phyloP scores from a whole-genome alignment of 306 rosid genomes.

The Astragalus membranaceus region DNA sequence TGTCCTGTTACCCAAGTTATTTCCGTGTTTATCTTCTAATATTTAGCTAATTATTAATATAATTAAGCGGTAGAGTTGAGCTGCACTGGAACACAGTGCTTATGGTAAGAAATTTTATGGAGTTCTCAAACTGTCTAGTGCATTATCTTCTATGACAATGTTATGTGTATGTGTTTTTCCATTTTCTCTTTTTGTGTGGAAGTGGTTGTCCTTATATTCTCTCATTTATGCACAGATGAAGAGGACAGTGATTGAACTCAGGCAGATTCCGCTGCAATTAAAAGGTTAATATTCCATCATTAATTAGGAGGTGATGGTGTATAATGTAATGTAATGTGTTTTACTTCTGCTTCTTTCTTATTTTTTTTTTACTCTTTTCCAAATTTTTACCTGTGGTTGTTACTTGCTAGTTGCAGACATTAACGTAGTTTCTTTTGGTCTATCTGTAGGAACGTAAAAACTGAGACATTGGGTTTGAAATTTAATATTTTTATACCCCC shows the following conservation, averaged over 20 bases:
- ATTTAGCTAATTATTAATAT: neutral
- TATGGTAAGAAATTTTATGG: neutral
- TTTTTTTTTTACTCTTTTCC: neutral
- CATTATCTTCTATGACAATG: conserved; percentile 3
- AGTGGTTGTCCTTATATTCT: conserved; percentile 1
- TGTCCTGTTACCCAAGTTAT: neutral
- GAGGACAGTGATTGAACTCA: conserved; percentile 55
- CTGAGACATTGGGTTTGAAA: neutral
- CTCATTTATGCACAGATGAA: conserved; percentile 50
- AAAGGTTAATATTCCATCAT: conserved; percentile 1
- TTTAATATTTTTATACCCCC: neutral
- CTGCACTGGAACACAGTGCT: neutral
- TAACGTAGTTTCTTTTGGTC: conserved; percentile 4
- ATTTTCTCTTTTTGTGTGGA: neutral
- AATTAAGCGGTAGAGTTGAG: neutral
- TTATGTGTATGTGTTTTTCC: neutral
- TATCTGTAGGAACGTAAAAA: neutral
- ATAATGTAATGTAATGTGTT: conserved; percentile 11
- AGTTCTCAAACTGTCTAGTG: neutral
- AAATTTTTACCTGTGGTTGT: neutral
- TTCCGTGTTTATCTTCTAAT: neutral
- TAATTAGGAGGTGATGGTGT: conserved; percentile 20
- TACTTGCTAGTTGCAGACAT: neutral
- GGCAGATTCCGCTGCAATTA: neutral
- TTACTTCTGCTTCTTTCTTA: neutral